Evolutionary conservation across 768 basidiomycete species (phyloP).

Genomic region (Leccinum sublutescens): DNA sequence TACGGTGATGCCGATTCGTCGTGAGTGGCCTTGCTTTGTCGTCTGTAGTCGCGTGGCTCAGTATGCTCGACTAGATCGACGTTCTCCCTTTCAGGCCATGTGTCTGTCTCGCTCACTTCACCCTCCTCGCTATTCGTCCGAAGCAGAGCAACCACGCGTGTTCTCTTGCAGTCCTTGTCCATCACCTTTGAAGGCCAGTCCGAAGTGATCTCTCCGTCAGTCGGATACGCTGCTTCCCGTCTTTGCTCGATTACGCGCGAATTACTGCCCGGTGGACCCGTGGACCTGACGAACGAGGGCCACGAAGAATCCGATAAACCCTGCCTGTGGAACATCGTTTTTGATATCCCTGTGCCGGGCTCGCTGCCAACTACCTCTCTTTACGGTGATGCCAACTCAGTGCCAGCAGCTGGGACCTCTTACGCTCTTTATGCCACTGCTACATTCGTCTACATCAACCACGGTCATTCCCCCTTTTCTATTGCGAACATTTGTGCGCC

Average conservation of each 20-base stretch:
- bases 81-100: conserved; percentile 85
- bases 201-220: conserved; percentile 62
- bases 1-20: conserved; percentile 62
- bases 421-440: conserved; percentile 71
- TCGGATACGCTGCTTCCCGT: conserved; percentile 68
- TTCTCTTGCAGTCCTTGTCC: conserved; percentile 66
- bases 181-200: conserved; percentile 86
- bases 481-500: conserved; percentile 56
- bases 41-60: conserved; percentile 9
- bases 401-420: conserved; percentile 53
- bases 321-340: conserved; percentile 71
- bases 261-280: conserved; percentile 44
- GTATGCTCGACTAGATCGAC: conserved; percentile 53
- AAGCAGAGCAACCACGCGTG: conserved; percentile 42
- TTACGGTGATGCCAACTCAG: conserved; percentile 39
- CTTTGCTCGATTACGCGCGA: conserved; percentile 67
- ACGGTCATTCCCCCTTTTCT: conserved; percentile 41
- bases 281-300: conserved; percentile 65
- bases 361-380: conserved; percentile 73
- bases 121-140: conserved; percentile 56
- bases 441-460: conserved; percentile 50
- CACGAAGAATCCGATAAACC: conserved; percentile 54
- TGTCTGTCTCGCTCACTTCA: conserved; percentile 62
- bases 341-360: conserved; percentile 83
- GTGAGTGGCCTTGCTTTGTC: conserved; percentile 41